These are phyloP conservation scores for Knufia fluminis DNA, from an alignment of 2,329 filamentous ascomycete genomes.

Conservation along the genomic window DNA sequence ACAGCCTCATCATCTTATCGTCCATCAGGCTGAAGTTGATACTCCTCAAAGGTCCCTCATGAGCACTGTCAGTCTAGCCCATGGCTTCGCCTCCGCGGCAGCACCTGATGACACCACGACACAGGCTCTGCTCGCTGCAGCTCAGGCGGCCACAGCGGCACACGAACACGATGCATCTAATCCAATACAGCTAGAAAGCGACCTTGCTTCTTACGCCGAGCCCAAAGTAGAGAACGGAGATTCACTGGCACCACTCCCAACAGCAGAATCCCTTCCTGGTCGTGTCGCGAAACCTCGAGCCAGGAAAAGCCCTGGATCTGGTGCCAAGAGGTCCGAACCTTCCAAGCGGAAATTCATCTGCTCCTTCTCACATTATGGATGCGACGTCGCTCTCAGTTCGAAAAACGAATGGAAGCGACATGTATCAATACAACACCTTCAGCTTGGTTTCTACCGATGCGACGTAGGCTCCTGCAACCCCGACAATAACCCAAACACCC, in stretches of 20 bases:
- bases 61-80: neutral
- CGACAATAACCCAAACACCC: constrained; percentile 20
- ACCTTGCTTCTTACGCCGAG: neutral
- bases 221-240: constrained; percentile 11
- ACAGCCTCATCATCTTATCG: neutral
- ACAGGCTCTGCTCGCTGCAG: constrained; percentile 3
- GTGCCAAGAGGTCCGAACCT: constrained; percentile 23
- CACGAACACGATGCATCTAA: constrained; percentile 9
- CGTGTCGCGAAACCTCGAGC: constrained; percentile 23
- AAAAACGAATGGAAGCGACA: constrained; percentile 98
- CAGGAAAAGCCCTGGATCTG: constrained; percentile 22
- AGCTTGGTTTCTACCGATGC: constrained; percentile 67
- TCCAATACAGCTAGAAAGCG: neutral
- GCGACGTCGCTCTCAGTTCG: constrained; percentile 59
- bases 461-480: constrained; percentile 50
- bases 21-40: neutral
- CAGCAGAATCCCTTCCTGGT: constrained; percentile 20
- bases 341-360: constrained; percentile 55
- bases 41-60: no score
- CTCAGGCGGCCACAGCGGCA: neutral
- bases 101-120: neutral
- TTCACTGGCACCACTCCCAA: constrained; percentile 21
- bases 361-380: constrained; percentile 70
- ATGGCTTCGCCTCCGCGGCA: neutral
- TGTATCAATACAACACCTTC: constrained; percentile 69